phyloP scores from a whole-genome alignment of 305 asterid genomes.

The Solanum aculeatissimum region DNA sequence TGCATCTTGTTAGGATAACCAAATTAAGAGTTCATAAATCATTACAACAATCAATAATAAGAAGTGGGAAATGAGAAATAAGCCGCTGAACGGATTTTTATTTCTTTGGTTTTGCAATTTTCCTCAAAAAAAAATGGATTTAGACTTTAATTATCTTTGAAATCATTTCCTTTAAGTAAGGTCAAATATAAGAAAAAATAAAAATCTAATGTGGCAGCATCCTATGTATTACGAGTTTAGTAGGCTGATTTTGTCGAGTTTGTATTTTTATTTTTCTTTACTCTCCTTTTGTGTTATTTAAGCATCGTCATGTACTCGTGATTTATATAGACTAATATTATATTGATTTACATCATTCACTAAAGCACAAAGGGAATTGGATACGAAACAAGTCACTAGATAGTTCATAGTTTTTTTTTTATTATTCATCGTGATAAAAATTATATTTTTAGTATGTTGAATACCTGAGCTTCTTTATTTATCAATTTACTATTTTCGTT shows the following conservation, averaged over 20 bases:
- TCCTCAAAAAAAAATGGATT: constrained; percentile 3
- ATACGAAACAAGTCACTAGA: neutral
- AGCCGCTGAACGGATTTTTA: constrained; percentile 20
- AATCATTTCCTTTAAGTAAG: constrained; percentile 10
- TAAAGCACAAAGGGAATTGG: neutral
- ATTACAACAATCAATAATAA: constrained; percentile 13
- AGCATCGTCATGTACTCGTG: neutral
- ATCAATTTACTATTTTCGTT: neutral
- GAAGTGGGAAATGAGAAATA: constrained; percentile 36
- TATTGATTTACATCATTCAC: neutral
- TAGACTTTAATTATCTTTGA: constrained; percentile 3
- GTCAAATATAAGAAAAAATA: constrained; percentile 6
- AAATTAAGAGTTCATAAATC: constrained; percentile 15
- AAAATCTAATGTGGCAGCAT: constrained; percentile 10
- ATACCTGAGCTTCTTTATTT: neutral
- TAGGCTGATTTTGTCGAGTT: neutral
- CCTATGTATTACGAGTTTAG: constrained; percentile 6
- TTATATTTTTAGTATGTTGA: neutral
- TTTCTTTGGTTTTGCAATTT: neutral
- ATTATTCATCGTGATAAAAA: too few species aligned
- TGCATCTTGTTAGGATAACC: constrained; percentile 3
- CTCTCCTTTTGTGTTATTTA: neutral
- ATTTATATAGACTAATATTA: neutral
- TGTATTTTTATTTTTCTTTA: neutral
- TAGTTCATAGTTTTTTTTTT: neutral